Evolutionary conservation across 202 grass and related monocot genomes (phyloP).

Genomic region (Musa balbisiana): DNA sequence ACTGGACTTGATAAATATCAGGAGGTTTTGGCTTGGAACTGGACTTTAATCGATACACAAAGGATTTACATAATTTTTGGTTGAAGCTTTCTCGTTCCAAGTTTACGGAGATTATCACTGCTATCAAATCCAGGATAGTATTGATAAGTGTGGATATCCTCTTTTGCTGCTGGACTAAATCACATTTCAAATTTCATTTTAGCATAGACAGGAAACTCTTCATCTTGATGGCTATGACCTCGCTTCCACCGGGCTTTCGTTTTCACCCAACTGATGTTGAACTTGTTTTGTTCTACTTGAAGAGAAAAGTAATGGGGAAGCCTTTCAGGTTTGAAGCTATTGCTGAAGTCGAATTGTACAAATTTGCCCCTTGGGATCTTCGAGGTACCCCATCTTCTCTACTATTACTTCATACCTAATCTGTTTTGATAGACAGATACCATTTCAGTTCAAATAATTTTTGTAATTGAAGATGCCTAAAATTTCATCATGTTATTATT

Average conservation of each 20-base stretch:
- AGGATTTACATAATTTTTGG: conserved; percentile 19
- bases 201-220: conserved; percentile 20
- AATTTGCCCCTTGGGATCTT: conserved; percentile 88
- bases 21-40: conserved; percentile 12
- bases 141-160: conserved; percentile 10
- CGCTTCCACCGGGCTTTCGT: conserved; percentile 64
- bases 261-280: conserved; percentile 92
- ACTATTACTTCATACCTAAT: neutral
- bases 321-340: conserved; percentile 50
- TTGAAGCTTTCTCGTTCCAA: conserved; percentile 15
- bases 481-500: too few relatives aligned
- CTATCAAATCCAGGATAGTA: conserved; percentile 22
- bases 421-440: neutral
- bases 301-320: conserved; percentile 65
- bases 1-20: conserved; percentile 51
- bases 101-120: conserved; percentile 1
- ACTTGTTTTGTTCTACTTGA: conserved; percentile 67
- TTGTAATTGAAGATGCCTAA: too few relatives aligned
- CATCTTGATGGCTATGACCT: conserved; percentile 46
- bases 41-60: neutral
- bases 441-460: neutral
- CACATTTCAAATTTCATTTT: conserved; percentile 15
- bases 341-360: conserved; percentile 71
- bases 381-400: conserved; percentile 31
- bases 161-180: conserved; percentile 17